Base-by-base conservation (phyloP, 208 protist species). In the Borovskyia barvae region DNA sequence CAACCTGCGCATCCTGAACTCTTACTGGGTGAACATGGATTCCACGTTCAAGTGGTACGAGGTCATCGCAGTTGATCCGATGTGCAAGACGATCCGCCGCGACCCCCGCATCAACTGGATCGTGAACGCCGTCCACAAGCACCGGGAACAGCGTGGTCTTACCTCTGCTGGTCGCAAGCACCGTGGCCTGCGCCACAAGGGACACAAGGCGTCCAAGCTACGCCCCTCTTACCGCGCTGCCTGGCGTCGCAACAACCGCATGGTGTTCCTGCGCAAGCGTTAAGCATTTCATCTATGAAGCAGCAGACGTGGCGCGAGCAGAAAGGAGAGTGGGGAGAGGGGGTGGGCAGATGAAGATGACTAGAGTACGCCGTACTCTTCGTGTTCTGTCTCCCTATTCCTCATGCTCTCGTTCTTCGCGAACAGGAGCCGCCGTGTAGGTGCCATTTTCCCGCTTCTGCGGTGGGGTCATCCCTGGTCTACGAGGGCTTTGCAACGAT, bases 31-130 rank as follows among this genome's bases (percentile, higher is more conserved):
- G 65, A 97, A 92, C 64, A 77, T 93, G 85, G 97, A 99, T 78
- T 90, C 91, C 37, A 97, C 90, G 60, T 98, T 96, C 92, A 98
- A 98, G 80, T 99, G 91, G 87, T 99, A 92, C 68, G 98, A 99
- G 90, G 93, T 99, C 72, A 99, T 99, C 75, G 79, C 98, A 37
- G 97, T 99, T 20, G 99, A 99, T 92, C 96, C 98, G 47, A 82
- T 85, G 56, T 97, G 99, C 91, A 86, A 87, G 67, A 95, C 95
- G 33, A 98, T 99, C 90, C 96, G 98, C 72, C 73, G 89, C 54
- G 98, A 99, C 72, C 94, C 98, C 35, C 80, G 89, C 71, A 98
- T 99, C 81, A 99, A 99, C 96, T 99, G 99, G 99, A 99, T 99
- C 82, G 87, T 88, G 71, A 93, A 95, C 56, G 66, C 97, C 43